Evolutionary conservation across 345 rosid species (phyloP), one percentile per base, ranked within the genome.

Genomic region (Citrus maxima): DNA sequence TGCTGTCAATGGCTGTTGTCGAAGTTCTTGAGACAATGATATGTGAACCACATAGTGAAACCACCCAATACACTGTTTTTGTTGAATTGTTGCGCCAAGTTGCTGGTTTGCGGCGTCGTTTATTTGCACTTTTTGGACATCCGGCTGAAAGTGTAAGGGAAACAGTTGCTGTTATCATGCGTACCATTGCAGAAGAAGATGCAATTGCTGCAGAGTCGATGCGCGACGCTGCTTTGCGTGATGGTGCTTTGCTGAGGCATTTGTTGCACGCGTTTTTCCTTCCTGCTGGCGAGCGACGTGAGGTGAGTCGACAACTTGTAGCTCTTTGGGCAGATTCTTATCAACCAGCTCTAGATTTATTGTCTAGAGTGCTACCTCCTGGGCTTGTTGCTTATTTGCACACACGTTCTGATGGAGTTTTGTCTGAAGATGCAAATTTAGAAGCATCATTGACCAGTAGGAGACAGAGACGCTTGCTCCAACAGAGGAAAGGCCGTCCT

Each of bases 301-400:
- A 94, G 84, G 95, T 96, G 79, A 96, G 98, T 87, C 90, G 90
- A 79, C 99, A 96, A 86, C 99, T 96, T 89, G 99, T 96, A 73
- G 99, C 98, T 80, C 93, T 96, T 68, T 96, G 99, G 99, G 99
- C 99, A 16, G 99, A 96, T 88, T 96, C 99, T 75, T 94, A 96
- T 83, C 98, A 93, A 82, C 99, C 99, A 63, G 97, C 99, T 76
- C 84, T 94, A 75, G 93, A 92, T 77, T 83, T 94, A 62, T 80
- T 94, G 79, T 94, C 98, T 66, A 92, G 99, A 82, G 93, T 93
- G 85, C 85, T 96, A 82, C 99, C 99, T 70, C 99, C 99, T 61
- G 99, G 99, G 70, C 95, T 94, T 84, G 99, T 94, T 88, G 99
- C 99, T 74, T 96, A 96, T 89, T 87, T 96, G 89, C 97, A 86